phyloP scores from a whole-genome alignment of 345 rosid genomes.

The Bruguiera sexangula region DNA sequence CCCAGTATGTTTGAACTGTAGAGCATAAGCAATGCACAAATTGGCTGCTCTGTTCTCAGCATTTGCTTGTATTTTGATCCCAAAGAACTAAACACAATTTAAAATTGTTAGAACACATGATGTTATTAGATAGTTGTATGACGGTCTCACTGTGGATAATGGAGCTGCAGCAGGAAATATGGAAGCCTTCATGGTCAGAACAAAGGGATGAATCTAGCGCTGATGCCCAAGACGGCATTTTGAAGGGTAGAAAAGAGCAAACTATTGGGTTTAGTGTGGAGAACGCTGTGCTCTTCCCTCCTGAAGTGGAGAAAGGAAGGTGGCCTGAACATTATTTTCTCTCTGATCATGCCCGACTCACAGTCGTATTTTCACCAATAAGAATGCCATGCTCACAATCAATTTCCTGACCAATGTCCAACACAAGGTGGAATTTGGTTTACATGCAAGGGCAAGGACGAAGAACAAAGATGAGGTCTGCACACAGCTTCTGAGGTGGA shows the following conservation, averaged over 20 bases:
- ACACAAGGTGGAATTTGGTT: not conserved
- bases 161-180: slow-evolving; percentile 66
- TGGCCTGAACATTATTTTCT: slow-evolving; percentile 90
- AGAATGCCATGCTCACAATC: slow-evolving; percentile 49
- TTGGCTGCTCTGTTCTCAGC: not conserved
- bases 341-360: slow-evolving; percentile 88
- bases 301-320: slow-evolving; percentile 81
- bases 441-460: not conserved
- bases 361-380: slow-evolving; percentile 76
- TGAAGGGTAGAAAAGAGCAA: slow-evolving; percentile 45
- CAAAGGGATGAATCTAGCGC: slow-evolving; percentile 35
- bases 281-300: slow-evolving; percentile 74
- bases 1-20: not conserved
- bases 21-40: not conserved
- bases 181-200: slow-evolving; percentile 61
- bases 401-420: slow-evolving; percentile 3
- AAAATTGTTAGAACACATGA: too few species aligned
- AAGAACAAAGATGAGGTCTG: not conserved
- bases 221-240: slow-evolving; percentile 24
- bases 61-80: not conserved
- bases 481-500: not conserved
- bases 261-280: slow-evolving; percentile 69
- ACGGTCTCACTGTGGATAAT: slow-evolving; percentile 10
- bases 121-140: not conserved
- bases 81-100: not conserved